phyloP scores from a whole-genome alignment of 148 eudicot genomes.

The Fagopyrum esculentum region DNA sequence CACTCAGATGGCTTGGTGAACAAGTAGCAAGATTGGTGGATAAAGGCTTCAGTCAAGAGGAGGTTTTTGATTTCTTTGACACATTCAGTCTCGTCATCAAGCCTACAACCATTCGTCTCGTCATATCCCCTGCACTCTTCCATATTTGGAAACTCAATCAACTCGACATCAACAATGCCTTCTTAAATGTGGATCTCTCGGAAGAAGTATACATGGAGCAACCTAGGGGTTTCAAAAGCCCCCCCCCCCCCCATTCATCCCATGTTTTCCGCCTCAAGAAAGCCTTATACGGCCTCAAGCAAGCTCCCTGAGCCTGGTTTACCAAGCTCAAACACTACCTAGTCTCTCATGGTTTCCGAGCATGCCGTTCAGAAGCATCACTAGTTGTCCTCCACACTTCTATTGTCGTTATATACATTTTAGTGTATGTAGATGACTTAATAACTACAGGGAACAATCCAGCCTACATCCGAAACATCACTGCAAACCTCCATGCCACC shows the following conservation, averaged over 20 bases:
- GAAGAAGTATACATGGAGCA: not conserved
- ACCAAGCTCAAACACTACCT: not conserved
- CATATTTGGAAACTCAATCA: not conserved
- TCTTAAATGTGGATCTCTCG: not conserved
- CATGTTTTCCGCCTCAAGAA: not conserved
- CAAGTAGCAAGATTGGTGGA: too few relatives aligned
- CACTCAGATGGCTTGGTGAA: too few relatives aligned
- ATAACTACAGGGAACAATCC: not conserved
- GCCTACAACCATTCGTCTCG: not conserved
- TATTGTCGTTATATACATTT: not conserved
- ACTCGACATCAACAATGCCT: slow-evolving; percentile 6
- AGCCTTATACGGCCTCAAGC: not conserved
- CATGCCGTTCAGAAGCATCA: not conserved
- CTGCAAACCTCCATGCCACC: too few relatives aligned
- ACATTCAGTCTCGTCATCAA: not conserved
- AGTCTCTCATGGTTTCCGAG: not conserved
- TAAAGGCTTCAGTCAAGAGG: too few relatives aligned
- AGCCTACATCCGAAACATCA: too few relatives aligned
- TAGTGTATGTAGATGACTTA: slow-evolving; percentile 16
- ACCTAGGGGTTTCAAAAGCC: not conserved
- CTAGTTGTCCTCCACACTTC: not conserved
- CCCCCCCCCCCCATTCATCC: not conserved
- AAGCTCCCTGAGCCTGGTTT: not conserved
- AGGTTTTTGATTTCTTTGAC: not conserved
- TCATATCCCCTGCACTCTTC: not conserved